These are phyloP conservation scores for Sarocladium oryzae DNA, from an alignment of 2,329 filamentous ascomycete species.

Conservation along the genomic window DNA sequence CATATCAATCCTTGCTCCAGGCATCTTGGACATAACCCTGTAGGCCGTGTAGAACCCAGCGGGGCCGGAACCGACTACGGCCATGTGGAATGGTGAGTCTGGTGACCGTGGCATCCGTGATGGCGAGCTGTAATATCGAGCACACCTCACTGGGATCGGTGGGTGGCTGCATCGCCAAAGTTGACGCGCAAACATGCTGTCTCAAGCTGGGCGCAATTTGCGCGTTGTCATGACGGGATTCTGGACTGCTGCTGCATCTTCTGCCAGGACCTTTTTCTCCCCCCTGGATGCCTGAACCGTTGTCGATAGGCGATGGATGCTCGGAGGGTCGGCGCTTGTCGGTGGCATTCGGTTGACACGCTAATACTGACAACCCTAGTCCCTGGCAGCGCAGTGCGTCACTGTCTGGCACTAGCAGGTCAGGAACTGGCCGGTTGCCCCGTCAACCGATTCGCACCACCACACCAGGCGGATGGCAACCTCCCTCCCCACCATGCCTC, in stretches of 20 bases:
- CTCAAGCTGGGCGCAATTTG: not conserved
- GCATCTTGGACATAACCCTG: conserved; percentile 70
- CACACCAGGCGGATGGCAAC: not conserved
- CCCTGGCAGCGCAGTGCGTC: not conserved
- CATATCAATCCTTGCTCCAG: conserved; percentile 78
- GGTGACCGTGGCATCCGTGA: conserved; percentile 17
- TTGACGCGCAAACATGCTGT: not conserved
- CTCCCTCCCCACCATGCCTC: not conserved
- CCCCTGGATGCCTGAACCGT: not conserved
- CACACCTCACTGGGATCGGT: not conserved
- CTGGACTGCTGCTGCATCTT: not conserved
- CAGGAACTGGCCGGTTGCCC: not conserved
- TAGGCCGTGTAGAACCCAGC: conserved; percentile 95
- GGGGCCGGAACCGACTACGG: conserved; percentile 86
- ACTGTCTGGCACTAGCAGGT: not conserved
- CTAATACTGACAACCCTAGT: not conserved
- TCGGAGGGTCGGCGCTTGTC: conserved; percentile 6
- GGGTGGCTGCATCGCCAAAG: conserved; percentile 7
- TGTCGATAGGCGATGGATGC: conserved; percentile 4
- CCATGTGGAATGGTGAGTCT: conserved; percentile 63
- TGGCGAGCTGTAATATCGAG: not conserved
- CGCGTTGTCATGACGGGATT: not conserved
- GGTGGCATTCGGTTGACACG: not conserved
- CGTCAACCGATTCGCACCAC: not conserved
- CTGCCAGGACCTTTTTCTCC: not conserved